Percentiles rank a stretch among this genome's conserved stretches.
These are phyloP conservation scores for Apiosordaria backusii DNA, from an alignment of 495 filamentous ascomycete genomes.

Conservation along the genomic window DNA sequence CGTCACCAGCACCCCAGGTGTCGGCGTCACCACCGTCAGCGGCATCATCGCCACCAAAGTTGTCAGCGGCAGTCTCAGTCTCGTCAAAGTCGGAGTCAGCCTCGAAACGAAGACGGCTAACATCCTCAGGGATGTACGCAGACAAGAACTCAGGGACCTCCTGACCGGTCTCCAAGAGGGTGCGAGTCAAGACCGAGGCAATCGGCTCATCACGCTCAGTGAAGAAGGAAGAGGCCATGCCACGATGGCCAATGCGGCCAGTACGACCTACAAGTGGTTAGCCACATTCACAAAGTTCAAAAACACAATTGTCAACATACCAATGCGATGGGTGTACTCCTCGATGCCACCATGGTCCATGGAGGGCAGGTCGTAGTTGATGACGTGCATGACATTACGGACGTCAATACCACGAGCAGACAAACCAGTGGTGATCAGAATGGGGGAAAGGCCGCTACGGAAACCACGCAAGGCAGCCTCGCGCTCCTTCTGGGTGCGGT, in stretches of 20 bases:
- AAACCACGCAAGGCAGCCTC: slow-evolving; percentile 92
- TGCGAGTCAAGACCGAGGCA: slow-evolving; percentile 66
- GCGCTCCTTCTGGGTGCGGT: slow-evolving; percentile 85
- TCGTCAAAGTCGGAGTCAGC: slow-evolving; percentile 61
- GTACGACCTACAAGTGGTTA: slow-evolving; percentile 68
- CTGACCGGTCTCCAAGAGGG: slow-evolving; percentile 75
- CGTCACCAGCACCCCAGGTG: slow-evolving; percentile 3
- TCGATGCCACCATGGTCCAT: slow-evolving; percentile 74
- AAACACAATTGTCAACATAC: slow-evolving; percentile 40
- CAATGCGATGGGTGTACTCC: slow-evolving; percentile 93
- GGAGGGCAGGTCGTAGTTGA: slow-evolving; percentile 86
- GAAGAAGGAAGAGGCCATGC: slow-evolving; percentile 86
- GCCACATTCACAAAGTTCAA: not conserved
- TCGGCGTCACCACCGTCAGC: slow-evolving; percentile 12
- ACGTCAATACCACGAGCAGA: slow-evolving; percentile 90
- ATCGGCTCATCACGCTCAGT: slow-evolving; percentile 63
- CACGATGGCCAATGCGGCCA: slow-evolving; percentile 85
- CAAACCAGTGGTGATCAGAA: slow-evolving; percentile 82
- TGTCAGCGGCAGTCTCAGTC: slow-evolving; percentile 15
- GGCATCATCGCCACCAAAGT: slow-evolving; percentile 12
- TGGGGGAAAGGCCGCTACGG: slow-evolving; percentile 65
- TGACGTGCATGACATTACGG: slow-evolving; percentile 77
- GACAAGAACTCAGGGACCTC: slow-evolving; percentile 78
- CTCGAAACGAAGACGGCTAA: slow-evolving; percentile 52
- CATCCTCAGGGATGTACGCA: slow-evolving; percentile 54